Base-by-base conservation (phyloP, 177 flowering plant species). In the Vitis hybrid region DNA sequence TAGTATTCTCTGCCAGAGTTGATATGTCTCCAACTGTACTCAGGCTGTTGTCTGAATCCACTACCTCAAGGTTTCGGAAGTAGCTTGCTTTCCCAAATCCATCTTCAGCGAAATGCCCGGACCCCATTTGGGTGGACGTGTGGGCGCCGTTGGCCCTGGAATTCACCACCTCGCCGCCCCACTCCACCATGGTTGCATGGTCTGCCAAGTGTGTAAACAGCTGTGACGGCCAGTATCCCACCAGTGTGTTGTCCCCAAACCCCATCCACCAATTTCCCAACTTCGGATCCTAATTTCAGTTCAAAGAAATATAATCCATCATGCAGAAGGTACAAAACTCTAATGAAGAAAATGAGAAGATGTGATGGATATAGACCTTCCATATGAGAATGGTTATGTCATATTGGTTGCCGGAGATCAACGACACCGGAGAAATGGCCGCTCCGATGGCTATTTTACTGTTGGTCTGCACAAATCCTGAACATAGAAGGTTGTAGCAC, bases 191-290 rank as follows among this genome's bases (percentile, higher is more conserved):
- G 1, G 91, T 88, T 21, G 98, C 99, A 35, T 79, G 89, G 81
- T 89, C 95, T 0, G 85, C 84, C 58, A 96, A 67, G 85, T 96
- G 97, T 0, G 98, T 89, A 73, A 96, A 96, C 8, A 96, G 80
- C 81, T 89, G 95, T 0, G 92, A 83, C 6, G 98, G 99, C 97
- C 98, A 93, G 68, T 96, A 96, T 6, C 99, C 98, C 4, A 96
- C 91, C 18, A 93, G 75, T 0, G 83, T 87, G 72, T 81, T 84
- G 68, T 89, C 97, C 0, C 97, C 98, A 27, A 96, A 92, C 6
- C 95, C 80, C 90, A 93, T 77, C 99, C 99, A 96, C 99, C 99
- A 96, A 67, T 92, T 92, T 54, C 99, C 99, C n/a, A 86, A 19
- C 75, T 88, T 92, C 2, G 98, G 98, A 70, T 96, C 98, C 99